Conservation (phyloP, 176 grass and related monocot species). For the Eleusine indica region DNA sequence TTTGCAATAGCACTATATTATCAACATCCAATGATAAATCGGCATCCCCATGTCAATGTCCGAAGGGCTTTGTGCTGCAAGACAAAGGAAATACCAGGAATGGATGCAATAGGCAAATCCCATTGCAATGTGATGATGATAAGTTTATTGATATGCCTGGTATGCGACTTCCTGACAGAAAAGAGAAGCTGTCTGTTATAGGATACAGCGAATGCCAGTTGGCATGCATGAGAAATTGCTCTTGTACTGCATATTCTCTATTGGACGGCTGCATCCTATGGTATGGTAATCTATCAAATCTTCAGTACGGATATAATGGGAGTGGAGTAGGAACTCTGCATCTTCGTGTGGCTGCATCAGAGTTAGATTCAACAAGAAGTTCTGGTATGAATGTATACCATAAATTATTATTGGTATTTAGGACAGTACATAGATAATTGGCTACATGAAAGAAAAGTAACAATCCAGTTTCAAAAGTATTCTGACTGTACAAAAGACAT, state of each 20-base stretch:
- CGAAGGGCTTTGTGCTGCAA: slow-evolving; percentile 23
- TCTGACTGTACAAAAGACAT: background rate
- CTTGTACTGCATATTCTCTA: slow-evolving; percentile 41
- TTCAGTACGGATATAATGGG: slow-evolving; percentile 10
- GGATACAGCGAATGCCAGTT: slow-evolving; percentile 13
- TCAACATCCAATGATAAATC: background rate
- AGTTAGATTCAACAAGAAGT: slow-evolving; percentile 3
- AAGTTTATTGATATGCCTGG: slow-evolving; percentile 38
- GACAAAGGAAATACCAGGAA: background rate
- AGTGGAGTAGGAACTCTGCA: background rate
- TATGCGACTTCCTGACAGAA: background rate
- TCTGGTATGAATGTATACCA: slow-evolving; percentile 32
- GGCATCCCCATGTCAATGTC: slow-evolving; percentile 3
- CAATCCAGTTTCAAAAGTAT: background rate
- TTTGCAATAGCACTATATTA: background rate
- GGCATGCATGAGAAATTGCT: slow-evolving; percentile 28
- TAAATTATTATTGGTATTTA: background rate
- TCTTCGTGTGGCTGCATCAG: slow-evolving; percentile 55
- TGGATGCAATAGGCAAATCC: slow-evolving; percentile 20
- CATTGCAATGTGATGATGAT: slow-evolving; percentile 46
- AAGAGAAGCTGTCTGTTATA: background rate
- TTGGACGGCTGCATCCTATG: slow-evolving; percentile 41
- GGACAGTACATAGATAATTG: background rate
- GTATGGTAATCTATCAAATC: slow-evolving; percentile 37
- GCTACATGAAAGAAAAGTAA: background rate